These are phyloP conservation scores for Gorgonomyces haynaldii DNA, from an alignment of 192 early-diverging fungal species.

Conservation along the genomic window DNA sequence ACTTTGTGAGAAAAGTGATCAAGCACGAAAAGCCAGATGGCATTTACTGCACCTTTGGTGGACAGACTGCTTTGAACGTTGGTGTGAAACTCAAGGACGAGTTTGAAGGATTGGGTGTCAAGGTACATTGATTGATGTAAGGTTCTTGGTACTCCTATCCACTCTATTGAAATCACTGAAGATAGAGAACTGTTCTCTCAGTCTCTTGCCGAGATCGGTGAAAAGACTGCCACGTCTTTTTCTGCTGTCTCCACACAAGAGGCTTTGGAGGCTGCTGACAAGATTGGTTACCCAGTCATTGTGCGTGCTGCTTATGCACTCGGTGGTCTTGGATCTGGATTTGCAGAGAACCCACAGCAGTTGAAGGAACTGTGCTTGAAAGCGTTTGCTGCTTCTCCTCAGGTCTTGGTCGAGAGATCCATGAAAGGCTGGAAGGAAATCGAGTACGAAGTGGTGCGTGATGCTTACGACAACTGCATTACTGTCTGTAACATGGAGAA, in stretches of 20 bases:
- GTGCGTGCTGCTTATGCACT: conserved; percentile 92
- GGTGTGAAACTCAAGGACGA: conserved; percentile 90
- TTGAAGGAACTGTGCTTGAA: conserved; percentile 65
- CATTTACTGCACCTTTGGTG: conserved; percentile 97
- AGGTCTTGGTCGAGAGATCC: conserved; percentile 85
- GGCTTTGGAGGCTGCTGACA: conserved; percentile 70
- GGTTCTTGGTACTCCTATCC: conserved; percentile 89
- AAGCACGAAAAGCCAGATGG: conserved; percentile 93
- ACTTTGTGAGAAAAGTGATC: conserved; percentile 92
- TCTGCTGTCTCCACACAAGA: conserved; percentile 75
- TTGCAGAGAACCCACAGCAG: conserved; percentile 82
- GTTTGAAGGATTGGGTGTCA: conserved; percentile 80
- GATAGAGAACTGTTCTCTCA: conserved; percentile 91
- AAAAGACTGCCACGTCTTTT: conserved; percentile 80
- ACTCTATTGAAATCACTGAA: conserved; percentile 92
- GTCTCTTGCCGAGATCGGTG: conserved; percentile 74
- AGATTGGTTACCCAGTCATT: conserved; percentile 93
- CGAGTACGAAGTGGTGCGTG: conserved; percentile 97
- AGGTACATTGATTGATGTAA: too few species aligned
- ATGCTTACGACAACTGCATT: conserved; percentile 91
- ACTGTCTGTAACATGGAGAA: conserved; percentile 99
- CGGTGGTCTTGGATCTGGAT: conserved; percentile 94
- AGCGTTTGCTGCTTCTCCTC: conserved; percentile 85
- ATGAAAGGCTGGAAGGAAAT: conserved; percentile 99
- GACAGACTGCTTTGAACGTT: conserved; percentile 94